These are phyloP conservation scores for Stromatinia cepivora DNA, from an alignment of 2,329 filamentous ascomycete genomes.

Conservation along the genomic window DNA sequence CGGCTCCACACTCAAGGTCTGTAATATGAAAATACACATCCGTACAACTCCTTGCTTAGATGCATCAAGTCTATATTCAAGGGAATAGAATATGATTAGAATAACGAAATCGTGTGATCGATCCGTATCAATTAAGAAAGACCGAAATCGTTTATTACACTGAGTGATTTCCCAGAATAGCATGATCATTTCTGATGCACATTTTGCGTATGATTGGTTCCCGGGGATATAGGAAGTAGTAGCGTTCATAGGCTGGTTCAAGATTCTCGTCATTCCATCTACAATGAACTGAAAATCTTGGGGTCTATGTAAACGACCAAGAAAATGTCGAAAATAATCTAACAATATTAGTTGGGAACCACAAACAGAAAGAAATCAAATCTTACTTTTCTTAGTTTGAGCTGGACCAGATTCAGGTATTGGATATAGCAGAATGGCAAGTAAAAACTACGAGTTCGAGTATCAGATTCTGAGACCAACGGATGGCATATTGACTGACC, in stretches of 20 bases:
- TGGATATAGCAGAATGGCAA: conserved; percentile 81
- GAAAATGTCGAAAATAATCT: conserved; percentile 85
- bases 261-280: conserved; percentile 87
- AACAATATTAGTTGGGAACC: conserved; percentile 22
- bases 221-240: conserved; percentile 87
- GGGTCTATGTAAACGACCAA: conserved; percentile 77
- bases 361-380: background rate
- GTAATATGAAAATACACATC: conserved; percentile 96
- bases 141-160: conserved; percentile 95
- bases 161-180: conserved; percentile 97
- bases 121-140: conserved; percentile 95
- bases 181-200: conserved; percentile 94
- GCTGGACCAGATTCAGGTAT: conserved; percentile 73
- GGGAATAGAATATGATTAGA: conserved; percentile 85
- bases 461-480: background rate
- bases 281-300: conserved; percentile 98
- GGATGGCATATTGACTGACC: conserved; percentile 26
- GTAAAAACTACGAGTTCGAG: conserved; percentile 62
- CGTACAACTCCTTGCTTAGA: conserved; percentile 89
- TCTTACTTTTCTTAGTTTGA: conserved; percentile 64
- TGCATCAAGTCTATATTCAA: conserved; percentile 82
- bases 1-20: conserved; percentile 90
- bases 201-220: conserved; percentile 73
- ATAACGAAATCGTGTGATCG: conserved; percentile 91
- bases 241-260: conserved; percentile 89